phyloP scores from a whole-genome alignment of 306 rosid genomes.

The Lathyrus oleraceus region DNA sequence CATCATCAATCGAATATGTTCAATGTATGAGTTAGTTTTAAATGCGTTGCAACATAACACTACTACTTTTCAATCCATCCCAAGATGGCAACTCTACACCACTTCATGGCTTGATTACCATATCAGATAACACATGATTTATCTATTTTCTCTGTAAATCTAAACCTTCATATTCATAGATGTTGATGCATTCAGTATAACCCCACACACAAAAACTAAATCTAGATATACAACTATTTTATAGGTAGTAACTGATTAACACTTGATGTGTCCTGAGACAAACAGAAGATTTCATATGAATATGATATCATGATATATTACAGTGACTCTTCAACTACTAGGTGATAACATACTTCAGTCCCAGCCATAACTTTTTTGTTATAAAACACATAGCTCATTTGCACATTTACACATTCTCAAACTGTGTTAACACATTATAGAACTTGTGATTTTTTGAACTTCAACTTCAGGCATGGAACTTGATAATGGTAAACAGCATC shows the following conservation, averaged over 20 bases:
- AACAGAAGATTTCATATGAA: conserved; percentile 36
- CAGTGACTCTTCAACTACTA: conserved; percentile 44
- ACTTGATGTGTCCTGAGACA: background rate
- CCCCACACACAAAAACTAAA: conserved; percentile 5
- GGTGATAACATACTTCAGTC: conserved; percentile 23
- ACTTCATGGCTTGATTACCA: conserved; percentile 26
- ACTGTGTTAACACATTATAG: conserved; percentile 20
- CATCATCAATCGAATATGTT: background rate
- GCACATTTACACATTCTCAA: background rate
- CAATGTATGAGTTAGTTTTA: background rate
- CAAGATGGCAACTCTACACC: conserved; percentile 32
- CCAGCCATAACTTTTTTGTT: background rate
- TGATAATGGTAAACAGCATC: conserved; percentile 22
- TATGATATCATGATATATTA: conserved; percentile 36
- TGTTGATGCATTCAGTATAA: conserved; percentile 4
- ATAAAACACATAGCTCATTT: conserved; percentile 24
- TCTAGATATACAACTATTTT: background rate
- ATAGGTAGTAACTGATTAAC: background rate
- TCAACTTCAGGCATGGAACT: conserved; percentile 42
- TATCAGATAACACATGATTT: conserved; percentile 34
- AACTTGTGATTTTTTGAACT: conserved; percentile 35
- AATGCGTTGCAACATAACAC: background rate
- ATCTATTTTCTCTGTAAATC: conserved; percentile 31
- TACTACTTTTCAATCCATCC: conserved; percentile 28
- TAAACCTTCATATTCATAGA: background rate